phyloP scores from a whole-genome alignment of 495 filamentous ascomycete genomes.

The Cudoniella acicularis region DNA sequence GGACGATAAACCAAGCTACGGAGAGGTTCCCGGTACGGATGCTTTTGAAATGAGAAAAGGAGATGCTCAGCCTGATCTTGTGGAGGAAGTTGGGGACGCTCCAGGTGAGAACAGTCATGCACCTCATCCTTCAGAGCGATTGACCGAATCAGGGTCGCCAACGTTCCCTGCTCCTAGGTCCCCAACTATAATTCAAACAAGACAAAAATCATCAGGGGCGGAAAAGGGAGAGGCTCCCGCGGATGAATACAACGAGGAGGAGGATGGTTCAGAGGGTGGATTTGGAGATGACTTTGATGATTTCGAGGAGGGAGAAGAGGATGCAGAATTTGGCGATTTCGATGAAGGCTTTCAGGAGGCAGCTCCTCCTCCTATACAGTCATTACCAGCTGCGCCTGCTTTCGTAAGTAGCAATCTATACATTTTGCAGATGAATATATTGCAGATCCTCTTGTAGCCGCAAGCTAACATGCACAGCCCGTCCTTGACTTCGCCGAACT shows the following conservation, averaged over 20 bases:
- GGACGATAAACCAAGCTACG: slow-evolving; percentile 54
- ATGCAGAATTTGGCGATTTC: slow-evolving; percentile 86
- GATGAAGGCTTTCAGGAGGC: slow-evolving; percentile 76
- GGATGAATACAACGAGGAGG: slow-evolving; percentile 32
- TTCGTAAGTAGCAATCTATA: slow-evolving; percentile 44
- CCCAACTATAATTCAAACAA: slow-evolving; percentile 26
- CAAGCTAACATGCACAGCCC: slow-evolving; percentile 41
- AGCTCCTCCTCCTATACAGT: slow-evolving; percentile 38
- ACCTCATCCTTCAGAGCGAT: slow-evolving; percentile 36
- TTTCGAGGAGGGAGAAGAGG: slow-evolving; percentile 78
- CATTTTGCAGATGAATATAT: slow-evolving; percentile 1
- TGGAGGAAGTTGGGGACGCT: slow-evolving; percentile 37
- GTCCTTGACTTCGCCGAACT: slow-evolving; percentile 70
- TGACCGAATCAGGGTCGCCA: slow-evolving; percentile 56
- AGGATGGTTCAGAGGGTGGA: slow-evolving; percentile 43
- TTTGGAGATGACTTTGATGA: slow-evolving; percentile 95
- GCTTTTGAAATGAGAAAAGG: slow-evolving; percentile 70
- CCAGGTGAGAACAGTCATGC: slow-evolving; percentile 19
- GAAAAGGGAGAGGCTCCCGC: slow-evolving; percentile 9
- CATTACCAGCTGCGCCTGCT: slow-evolving; percentile 35
- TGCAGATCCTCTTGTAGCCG: background rate
- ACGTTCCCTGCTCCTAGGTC: slow-evolving; percentile 38
- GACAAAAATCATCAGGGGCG: slow-evolving; percentile 24
- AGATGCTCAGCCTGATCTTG: slow-evolving; percentile 79
- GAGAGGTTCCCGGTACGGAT: slow-evolving; percentile 81